Conservation (phyloP, 352 stramenopile species). For the Globisporangium takayamanum region DNA sequence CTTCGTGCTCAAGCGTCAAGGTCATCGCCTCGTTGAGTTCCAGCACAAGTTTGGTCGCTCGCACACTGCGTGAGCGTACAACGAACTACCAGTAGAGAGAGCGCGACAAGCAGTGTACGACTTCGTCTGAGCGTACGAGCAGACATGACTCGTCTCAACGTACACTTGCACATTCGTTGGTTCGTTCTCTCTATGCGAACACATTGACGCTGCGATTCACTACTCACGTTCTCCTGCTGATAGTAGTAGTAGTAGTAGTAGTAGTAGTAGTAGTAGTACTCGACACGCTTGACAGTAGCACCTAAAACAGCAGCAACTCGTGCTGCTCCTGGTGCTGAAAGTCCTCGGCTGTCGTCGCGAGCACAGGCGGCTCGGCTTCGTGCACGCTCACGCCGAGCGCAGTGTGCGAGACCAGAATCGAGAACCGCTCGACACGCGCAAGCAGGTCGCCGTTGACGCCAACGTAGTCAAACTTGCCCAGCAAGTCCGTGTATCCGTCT, state of each 20-base stretch:
- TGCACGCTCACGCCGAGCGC: slow-evolving; percentile 7
- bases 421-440: slow-evolving; percentile 7
- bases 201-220: not conserved
- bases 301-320: slow-evolving; percentile 27
- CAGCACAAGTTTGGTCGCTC: slow-evolving; percentile 15
- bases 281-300: too few species aligned
- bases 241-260: too few species aligned
- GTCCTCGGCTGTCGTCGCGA: slow-evolving; percentile 7
- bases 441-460: slow-evolving; percentile 32
- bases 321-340: slow-evolving; percentile 11
- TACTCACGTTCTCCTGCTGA: not conserved
- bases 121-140: too few species aligned
- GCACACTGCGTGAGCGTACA: slow-evolving; percentile 11
- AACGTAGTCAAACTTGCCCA: slow-evolving; percentile 69
- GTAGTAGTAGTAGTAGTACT: too few species aligned
- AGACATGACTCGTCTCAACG: too few species aligned
- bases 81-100: not conserved
- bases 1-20: slow-evolving; percentile 18
- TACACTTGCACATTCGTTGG: not conserved
- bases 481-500: slow-evolving; percentile 74
- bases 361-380: slow-evolving; percentile 8
- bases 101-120: too few species aligned
- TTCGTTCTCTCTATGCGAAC: not conserved
- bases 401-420: slow-evolving; percentile 4
- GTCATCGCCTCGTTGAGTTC: slow-evolving; percentile 14